Evolutionary conservation across 805 yeast species (phyloP).

Genomic region (Suhomyces kilbournensis): DNA sequence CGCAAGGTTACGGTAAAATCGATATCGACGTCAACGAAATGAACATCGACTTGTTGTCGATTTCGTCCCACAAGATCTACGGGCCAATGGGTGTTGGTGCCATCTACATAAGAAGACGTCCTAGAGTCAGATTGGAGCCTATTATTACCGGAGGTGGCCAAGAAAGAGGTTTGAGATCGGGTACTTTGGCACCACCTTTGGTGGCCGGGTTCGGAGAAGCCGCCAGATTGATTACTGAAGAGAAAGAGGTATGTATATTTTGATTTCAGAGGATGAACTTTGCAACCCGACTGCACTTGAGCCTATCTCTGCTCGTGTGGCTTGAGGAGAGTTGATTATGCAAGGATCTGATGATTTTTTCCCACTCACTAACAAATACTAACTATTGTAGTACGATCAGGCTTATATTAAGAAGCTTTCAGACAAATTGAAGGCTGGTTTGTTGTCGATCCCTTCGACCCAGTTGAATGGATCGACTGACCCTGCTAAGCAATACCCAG

Average conservation of each 20-base stretch:
- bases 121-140: slow-evolving; percentile 95
- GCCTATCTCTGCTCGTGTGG: slow-evolving; percentile 1
- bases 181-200: slow-evolving; percentile 95
- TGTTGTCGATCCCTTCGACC: slow-evolving; percentile 82
- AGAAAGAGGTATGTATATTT: slow-evolving; percentile 43
- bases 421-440: slow-evolving; percentile 64
- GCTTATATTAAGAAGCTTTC: slow-evolving; percentile 71
- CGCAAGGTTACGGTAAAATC: slow-evolving; percentile 95
- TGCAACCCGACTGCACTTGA: neutral
- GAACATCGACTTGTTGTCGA: slow-evolving; percentile 90
- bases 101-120: slow-evolving; percentile 91
- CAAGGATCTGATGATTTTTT: slow-evolving; percentile 18
- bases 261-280: slow-evolving; percentile 1
- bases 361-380: neutral
- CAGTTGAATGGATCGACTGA: slow-evolving; percentile 80
- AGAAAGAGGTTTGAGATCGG: slow-evolving; percentile 96
- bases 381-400: slow-evolving; percentile 49
- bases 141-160: slow-evolving; percentile 97
- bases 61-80: slow-evolving; percentile 93
- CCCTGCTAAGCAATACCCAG: slow-evolving; percentile 56
- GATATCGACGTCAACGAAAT: slow-evolving; percentile 88
- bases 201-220: slow-evolving; percentile 98
- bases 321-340: slow-evolving; percentile 10
- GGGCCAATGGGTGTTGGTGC: slow-evolving; percentile 99
- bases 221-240: slow-evolving; percentile 74